Evolutionary conservation across 352 stramenopile genomes (phyloP).

Genomic region (Pythium brassicae): DNA sequence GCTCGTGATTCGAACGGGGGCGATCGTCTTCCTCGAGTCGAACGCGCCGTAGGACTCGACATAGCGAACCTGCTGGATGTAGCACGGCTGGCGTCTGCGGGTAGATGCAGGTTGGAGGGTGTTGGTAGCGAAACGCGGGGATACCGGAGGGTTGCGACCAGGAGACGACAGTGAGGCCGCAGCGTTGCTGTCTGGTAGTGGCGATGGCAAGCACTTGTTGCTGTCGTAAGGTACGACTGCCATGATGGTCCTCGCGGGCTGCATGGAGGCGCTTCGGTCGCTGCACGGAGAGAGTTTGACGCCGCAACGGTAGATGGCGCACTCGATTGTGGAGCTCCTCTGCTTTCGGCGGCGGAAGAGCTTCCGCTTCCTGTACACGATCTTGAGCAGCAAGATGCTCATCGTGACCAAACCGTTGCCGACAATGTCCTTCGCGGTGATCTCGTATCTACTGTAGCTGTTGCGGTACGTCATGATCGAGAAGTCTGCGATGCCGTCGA

Average conservation of each 20-base stretch:
- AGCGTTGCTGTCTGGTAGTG: neutral
- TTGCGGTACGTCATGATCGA: constrained; percentile 17
- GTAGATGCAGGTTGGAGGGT: neutral
- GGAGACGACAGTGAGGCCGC: no score
- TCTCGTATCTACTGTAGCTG: constrained; percentile 8
- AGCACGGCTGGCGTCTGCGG: constrained; percentile 8
- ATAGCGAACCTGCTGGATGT: constrained; percentile 20
- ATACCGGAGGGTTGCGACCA: no score
- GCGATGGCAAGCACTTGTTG: no score
- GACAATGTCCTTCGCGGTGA: constrained; percentile 19
- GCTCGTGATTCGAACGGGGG: constrained; percentile 7
- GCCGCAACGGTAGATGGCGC: constrained; percentile 16
- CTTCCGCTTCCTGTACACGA: constrained; percentile 21
- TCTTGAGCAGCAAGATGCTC: constrained; percentile 20
- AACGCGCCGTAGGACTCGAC: constrained; percentile 6
- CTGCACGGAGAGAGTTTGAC: constrained; percentile 5
- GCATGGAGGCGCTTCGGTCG: neutral
- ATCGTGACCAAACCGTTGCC: constrained; percentile 25
- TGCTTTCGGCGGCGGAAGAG: neutral
- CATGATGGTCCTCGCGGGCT: neutral
- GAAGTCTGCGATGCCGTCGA: constrained; percentile 17
- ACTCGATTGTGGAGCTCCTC: constrained; percentile 13
- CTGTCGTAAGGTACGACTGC: neutral
- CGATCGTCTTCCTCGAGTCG: constrained; percentile 7
- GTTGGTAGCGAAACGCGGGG: no score